Evolutionary conservation across 1,284 basidiomycete genomes (phyloP).

Genomic region (Ganoderma lucidum): DNA sequence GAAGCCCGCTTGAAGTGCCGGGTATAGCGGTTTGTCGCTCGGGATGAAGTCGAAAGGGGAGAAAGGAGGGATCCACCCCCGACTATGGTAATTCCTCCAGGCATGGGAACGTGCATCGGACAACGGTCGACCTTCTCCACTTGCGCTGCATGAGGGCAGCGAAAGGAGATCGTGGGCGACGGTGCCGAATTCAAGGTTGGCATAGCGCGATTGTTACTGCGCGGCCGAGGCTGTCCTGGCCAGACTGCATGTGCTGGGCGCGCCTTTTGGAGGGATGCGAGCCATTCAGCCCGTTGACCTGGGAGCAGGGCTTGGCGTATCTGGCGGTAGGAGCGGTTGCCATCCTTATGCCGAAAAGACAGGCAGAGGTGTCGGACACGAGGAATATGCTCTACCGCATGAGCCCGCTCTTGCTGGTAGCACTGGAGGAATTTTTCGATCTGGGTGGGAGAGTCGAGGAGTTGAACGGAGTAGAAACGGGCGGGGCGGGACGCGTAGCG

Average conservation of each 20-base stretch:
- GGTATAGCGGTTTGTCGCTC: slow-evolving; percentile 23
- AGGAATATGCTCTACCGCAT: slow-evolving; percentile 23
- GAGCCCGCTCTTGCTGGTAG: slow-evolving; percentile 24
- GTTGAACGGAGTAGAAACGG: slow-evolving; percentile 30
- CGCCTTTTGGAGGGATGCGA: slow-evolving; percentile 24
- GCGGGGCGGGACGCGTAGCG: slow-evolving; percentile 28
- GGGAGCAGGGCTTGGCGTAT: slow-evolving; percentile 9
- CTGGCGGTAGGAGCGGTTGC: slow-evolving; percentile 2
- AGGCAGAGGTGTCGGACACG: slow-evolving; percentile 33
- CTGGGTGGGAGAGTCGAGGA: slow-evolving; percentile 25
- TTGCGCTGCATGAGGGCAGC: slow-evolving; percentile 28
- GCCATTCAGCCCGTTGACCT: slow-evolving; percentile 24
- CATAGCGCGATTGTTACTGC: slow-evolving; percentile 28
- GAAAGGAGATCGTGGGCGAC: slow-evolving; percentile 25
- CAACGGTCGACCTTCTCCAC: slow-evolving; percentile 25
- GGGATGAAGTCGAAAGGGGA: slow-evolving; percentile 25
- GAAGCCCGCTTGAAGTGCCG: slow-evolving; percentile 28
- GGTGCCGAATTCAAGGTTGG: slow-evolving; percentile 25
- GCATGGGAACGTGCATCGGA: slow-evolving; percentile 24
- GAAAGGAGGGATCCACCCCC: slow-evolving; percentile 31
- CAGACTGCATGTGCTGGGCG: slow-evolving; percentile 21
- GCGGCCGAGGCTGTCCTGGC: slow-evolving; percentile 26
- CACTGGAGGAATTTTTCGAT: slow-evolving; percentile 27
- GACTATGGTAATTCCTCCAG: slow-evolving; percentile 27
- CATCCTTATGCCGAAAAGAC: slow-evolving; percentile 25